Percentiles rank a stretch among this genome's conserved stretches.
phyloP scores from a whole-genome alignment of 2,329 filamentous ascomycete genomes.

The Blumeria hordei region DNA sequence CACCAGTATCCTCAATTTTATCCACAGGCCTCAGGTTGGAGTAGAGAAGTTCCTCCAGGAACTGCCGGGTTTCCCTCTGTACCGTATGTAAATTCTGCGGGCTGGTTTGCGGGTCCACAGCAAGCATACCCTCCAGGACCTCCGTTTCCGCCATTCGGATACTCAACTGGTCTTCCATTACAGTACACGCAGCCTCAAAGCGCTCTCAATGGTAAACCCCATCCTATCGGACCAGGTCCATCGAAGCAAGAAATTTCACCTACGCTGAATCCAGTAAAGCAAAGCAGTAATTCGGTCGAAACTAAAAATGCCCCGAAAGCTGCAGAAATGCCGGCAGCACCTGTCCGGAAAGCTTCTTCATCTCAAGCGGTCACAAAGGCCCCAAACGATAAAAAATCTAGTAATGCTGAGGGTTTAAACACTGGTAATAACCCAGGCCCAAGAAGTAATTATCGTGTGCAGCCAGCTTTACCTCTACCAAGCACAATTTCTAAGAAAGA shows the following conservation, averaged over 20 bases:
- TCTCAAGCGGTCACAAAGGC: constrained; percentile 46
- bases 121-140: constrained; percentile 49
- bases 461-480: constrained; percentile 40
- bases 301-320: constrained; percentile 25
- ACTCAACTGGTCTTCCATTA: constrained; percentile 38
- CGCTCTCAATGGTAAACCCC: constrained; percentile 17
- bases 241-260: constrained; percentile 21
- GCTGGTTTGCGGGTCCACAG: constrained; percentile 54
- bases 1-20: constrained; percentile 19
- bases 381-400: constrained; percentile 25
- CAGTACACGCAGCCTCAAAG: constrained; percentile 22
- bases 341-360: constrained; percentile 26
- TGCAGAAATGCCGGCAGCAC: constrained; percentile 15
- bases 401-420: constrained; percentile 12
- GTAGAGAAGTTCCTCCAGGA: constrained; percentile 27
- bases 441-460: constrained; percentile 25
- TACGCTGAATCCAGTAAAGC: constrained; percentile 14
- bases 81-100: constrained; percentile 52
- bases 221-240: constrained; percentile 25
- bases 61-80: constrained; percentile 48
- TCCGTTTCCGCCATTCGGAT: constrained; percentile 19
- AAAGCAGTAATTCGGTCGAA: constrained; percentile 23
- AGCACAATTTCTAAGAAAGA: constrained; percentile 20
- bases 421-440: constrained; percentile 13
- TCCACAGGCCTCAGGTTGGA: constrained; percentile 23